Evolutionary conservation across 768 basidiomycete genomes (phyloP).

Genomic region (Phaeotremella fagi): DNA sequence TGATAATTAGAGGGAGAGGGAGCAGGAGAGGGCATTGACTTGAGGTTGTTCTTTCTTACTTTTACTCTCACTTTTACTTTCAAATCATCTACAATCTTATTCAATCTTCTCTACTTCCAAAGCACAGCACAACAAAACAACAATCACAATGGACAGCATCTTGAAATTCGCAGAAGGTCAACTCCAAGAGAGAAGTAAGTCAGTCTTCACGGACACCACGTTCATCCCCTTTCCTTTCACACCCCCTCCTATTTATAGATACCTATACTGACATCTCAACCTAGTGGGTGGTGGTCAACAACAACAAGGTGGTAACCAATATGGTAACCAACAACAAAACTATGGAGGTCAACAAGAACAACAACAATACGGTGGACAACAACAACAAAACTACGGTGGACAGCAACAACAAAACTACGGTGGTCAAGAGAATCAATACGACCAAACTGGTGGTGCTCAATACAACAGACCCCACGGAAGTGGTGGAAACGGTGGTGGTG

Average conservation of each 20-base stretch:
- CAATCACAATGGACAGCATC: slow-evolving; percentile 56
- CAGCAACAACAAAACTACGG: slow-evolving; percentile 15
- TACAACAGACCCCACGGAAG: slow-evolving; percentile 35
- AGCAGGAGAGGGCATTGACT: too few species aligned
- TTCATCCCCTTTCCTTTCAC: neutral
- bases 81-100: neutral
- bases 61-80: neutral
- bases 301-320: too few species aligned
- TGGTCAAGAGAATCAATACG: slow-evolving; percentile 6
- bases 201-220: neutral
- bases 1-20: too few species aligned
- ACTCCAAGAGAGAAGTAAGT: slow-evolving; percentile 55
- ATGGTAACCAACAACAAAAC: slow-evolving; percentile 26
- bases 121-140: slow-evolving; percentile 1
- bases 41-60: too few species aligned
- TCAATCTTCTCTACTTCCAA: neutral
- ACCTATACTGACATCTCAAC: neutral
- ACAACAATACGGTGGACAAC: slow-evolving; percentile 44
- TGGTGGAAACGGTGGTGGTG: slow-evolving; percentile 26
- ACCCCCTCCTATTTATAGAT: neutral
- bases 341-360: slow-evolving; percentile 12
- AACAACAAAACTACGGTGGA: slow-evolving; percentile 7
- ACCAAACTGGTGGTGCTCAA: slow-evolving; percentile 24
- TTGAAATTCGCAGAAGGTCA: slow-evolving; percentile 69
- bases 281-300: slow-evolving; percentile 5